Evolutionary conservation across 164 flowering plant genomes (phyloP).

Genomic region (Umbilicus rupestris): DNA sequence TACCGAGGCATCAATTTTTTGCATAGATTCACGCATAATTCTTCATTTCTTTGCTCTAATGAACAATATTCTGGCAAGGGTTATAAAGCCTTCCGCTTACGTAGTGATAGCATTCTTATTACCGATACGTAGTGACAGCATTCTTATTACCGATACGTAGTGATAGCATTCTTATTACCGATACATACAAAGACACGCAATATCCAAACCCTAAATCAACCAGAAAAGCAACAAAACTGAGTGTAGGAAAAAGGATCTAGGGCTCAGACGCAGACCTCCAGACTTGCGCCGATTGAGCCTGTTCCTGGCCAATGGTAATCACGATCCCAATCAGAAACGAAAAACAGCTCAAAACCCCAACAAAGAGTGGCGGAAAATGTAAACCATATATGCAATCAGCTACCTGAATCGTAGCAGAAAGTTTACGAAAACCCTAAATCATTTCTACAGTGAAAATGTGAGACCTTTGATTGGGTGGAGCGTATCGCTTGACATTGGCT

Average conservation of each 20-base stretch:
- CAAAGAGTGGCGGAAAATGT: not conserved
- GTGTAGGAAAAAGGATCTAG: not conserved
- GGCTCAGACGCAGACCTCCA: not conserved
- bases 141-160: too few relatives aligned
- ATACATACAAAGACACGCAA: too few relatives aligned
- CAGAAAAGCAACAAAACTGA: not conserved
- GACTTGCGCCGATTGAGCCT: not conserved
- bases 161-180: too few relatives aligned
- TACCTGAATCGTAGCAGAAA: not conserved
- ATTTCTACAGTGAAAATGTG: not conserved
- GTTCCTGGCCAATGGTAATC: not conserved
- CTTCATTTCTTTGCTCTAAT: too few relatives aligned
- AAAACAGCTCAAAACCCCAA: not conserved
- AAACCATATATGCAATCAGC: not conserved
- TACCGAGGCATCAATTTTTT: too few relatives aligned
- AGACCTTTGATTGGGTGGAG: constrained; percentile 4
- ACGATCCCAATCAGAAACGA: not conserved
- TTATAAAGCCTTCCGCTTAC: too few relatives aligned
- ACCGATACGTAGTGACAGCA: too few relatives aligned
- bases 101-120: too few relatives aligned
- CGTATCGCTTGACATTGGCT: not conserved
- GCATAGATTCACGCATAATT: too few relatives aligned
- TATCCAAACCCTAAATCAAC: too few relatives aligned
- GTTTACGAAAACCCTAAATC: not conserved
- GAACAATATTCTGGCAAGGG: too few relatives aligned